Conservation (phyloP, 768 basidiomycete species). For the Boletus vermiculosoides region DNA sequence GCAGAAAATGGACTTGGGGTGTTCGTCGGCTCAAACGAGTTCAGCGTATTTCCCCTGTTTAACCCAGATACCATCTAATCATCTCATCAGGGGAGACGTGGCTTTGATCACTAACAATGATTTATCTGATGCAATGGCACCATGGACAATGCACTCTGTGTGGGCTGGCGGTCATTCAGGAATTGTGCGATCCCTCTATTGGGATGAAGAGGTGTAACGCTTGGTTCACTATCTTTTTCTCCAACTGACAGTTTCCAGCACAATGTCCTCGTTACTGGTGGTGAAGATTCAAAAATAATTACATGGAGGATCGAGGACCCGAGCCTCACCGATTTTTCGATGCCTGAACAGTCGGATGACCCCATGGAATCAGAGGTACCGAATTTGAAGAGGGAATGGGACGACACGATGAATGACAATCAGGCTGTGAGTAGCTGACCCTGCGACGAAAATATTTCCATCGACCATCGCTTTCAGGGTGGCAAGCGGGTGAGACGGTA, state of each 20-base stretch:
- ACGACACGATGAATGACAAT: constrained; percentile 14
- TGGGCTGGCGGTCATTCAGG: constrained; percentile 59
- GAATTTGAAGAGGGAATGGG: constrained; percentile 26
- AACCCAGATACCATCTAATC: neutral
- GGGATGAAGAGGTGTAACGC: constrained; percentile 50
- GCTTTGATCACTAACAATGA: constrained; percentile 51
- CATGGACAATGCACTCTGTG: constrained; percentile 50
- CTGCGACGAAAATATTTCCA: neutral
- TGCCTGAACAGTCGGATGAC: constrained; percentile 5
- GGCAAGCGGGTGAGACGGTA: constrained; percentile 24
- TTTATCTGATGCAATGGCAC: constrained; percentile 35
- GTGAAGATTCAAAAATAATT: constrained; percentile 49
- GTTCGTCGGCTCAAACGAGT: constrained; percentile 78
- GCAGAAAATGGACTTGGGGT: constrained; percentile 41
- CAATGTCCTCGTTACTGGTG: constrained; percentile 45
- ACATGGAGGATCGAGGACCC: constrained; percentile 36
- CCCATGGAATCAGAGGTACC: constrained; percentile 11
- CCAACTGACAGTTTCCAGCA: constrained; percentile 31
- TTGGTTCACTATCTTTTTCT: neutral
- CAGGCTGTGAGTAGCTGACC: constrained; percentile 16
- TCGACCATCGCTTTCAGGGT: constrained; percentile 9
- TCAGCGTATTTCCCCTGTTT: constrained; percentile 16
- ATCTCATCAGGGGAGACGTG: constrained; percentile 49
- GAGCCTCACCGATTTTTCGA: neutral
- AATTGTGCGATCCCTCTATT: constrained; percentile 53